These are phyloP conservation scores for Penicillium brasilianum DNA, from an alignment of 2,329 filamentous ascomycete genomes.

Conservation along the genomic window DNA sequence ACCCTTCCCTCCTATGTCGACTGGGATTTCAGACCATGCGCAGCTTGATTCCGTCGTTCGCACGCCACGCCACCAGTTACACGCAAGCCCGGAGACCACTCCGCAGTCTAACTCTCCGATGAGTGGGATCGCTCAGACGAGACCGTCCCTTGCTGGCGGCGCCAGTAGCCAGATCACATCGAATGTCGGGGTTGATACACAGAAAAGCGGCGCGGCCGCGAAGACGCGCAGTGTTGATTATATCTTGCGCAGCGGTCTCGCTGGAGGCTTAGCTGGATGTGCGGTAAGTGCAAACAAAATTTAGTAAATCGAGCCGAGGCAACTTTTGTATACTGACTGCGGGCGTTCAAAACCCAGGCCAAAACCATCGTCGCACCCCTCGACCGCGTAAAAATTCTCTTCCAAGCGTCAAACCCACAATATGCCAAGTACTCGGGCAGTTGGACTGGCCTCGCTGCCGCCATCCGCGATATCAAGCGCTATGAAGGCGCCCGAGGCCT, in stretches of 20 bases:
- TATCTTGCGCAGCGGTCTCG: slow-evolving; percentile 78
- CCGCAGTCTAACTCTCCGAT: slow-evolving; percentile 34
- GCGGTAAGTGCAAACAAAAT: slow-evolving; percentile 64
- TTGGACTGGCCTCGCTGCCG: slow-evolving; percentile 81
- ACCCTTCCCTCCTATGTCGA: slow-evolving; percentile 31
- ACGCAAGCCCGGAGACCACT: slow-evolving; percentile 24
- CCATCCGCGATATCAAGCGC: slow-evolving; percentile 81
- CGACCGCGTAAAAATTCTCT: slow-evolving; percentile 97
- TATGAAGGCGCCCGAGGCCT: slow-evolving; percentile 76
- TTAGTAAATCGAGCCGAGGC: background rate
- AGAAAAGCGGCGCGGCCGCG: slow-evolving; percentile 45
- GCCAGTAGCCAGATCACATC: slow-evolving; percentile 23
- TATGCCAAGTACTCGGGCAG: slow-evolving; percentile 92
- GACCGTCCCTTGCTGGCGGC: slow-evolving; percentile 29
- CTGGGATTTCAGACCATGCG: slow-evolving; percentile 37
- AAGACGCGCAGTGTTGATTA: slow-evolving; percentile 72
- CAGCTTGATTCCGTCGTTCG: slow-evolving; percentile 26
- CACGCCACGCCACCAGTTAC: slow-evolving; percentile 14
- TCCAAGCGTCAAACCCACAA: slow-evolving; percentile 91
- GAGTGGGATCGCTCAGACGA: slow-evolving; percentile 38
- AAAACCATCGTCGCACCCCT: slow-evolving; percentile 96
- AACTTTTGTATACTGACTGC: slow-evolving; percentile 13
- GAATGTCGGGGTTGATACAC: slow-evolving; percentile 22
- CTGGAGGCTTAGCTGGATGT: slow-evolving; percentile 89
- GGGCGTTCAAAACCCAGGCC: slow-evolving; percentile 61